Percentiles rank a stretch among this genome's conserved stretches.
Conservation (phyloP, 148 eudicot genomes). For the Fagopyrum esculentum region DNA sequence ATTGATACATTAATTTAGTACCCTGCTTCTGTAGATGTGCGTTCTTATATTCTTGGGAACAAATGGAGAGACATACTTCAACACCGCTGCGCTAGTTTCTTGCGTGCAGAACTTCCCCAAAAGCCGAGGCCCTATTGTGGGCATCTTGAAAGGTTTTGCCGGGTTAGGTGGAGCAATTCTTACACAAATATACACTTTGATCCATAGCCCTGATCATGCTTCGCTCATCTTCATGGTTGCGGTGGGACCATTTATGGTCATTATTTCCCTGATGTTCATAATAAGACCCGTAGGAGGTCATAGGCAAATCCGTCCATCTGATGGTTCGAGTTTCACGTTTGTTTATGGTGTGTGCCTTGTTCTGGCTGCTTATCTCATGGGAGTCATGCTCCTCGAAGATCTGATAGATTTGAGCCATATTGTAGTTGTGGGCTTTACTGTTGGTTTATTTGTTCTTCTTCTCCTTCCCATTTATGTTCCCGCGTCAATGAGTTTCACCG, state of each 20-base stretch:
- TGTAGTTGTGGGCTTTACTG: slow-evolving; percentile 54
- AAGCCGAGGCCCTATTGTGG: slow-evolving; percentile 85
- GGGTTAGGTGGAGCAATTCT: slow-evolving; percentile 86
- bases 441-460: slow-evolving; percentile 46
- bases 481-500: slow-evolving; percentile 32
- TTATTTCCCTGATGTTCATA: slow-evolving; percentile 71
- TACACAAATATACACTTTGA: slow-evolving; percentile 58
- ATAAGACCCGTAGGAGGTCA: slow-evolving; percentile 87
- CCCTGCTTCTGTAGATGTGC: slow-evolving; percentile 62
- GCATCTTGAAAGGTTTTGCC: slow-evolving; percentile 92
- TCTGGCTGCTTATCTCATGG: slow-evolving; percentile 90
- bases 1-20: too few species aligned
- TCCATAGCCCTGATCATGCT: slow-evolving; percentile 69
- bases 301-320: slow-evolving; percentile 62
- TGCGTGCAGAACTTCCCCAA: slow-evolving; percentile 96
- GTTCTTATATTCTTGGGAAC: slow-evolving; percentile 77
- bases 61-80: slow-evolving; percentile 92
- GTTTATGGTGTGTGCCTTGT: slow-evolving; percentile 70
- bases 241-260: slow-evolving; percentile 85
- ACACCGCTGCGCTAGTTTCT: slow-evolving; percentile 77
- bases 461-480: slow-evolving; percentile 62
- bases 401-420: slow-evolving; percentile 46
- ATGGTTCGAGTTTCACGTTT: slow-evolving; percentile 51
- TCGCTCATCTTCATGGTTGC: slow-evolving; percentile 94
- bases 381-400: slow-evolving; percentile 85